A percentile compares a stretch with the other conserved stretches of the same genome.
These are phyloP conservation scores for Parasitella parasitica DNA, from an alignment of 371 early-diverging fungal species.

Conservation along the genomic window DNA sequence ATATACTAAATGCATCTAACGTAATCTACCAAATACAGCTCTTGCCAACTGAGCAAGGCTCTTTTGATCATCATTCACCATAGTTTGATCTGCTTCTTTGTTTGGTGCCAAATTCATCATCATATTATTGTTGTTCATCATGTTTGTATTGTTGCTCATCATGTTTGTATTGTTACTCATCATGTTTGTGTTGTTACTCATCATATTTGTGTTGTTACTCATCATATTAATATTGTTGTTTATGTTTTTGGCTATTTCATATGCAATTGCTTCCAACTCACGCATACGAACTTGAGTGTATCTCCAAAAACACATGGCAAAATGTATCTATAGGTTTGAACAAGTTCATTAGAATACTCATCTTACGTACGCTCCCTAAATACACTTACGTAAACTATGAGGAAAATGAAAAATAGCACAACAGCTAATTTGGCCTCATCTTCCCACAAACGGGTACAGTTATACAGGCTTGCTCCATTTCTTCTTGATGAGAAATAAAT, in stretches of 20 bases:
- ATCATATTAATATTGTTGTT: too few species aligned
- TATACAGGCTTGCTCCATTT: slow-evolving; percentile 5
- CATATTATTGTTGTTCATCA: neutral
- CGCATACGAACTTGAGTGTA: slow-evolving; percentile 9
- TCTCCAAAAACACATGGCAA: slow-evolving; percentile 19
- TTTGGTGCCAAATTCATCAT: slow-evolving; percentile 20
- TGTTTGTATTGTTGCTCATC: neutral
- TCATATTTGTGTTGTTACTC: neutral
- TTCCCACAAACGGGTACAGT: slow-evolving; percentile 27
- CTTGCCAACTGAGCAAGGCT: slow-evolving; percentile 26
- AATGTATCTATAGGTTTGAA: slow-evolving; percentile 6
- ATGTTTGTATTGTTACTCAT: neutral
- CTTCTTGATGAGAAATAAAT: slow-evolving; percentile 5
- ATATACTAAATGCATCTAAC: neutral
- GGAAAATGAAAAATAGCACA: slow-evolving; percentile 16
- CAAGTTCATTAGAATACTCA: neutral
- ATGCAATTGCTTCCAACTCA: neutral
- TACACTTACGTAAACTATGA: slow-evolving; percentile 20
- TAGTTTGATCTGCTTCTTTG: neutral
- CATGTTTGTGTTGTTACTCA: neutral
- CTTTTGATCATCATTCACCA: slow-evolving; percentile 14
- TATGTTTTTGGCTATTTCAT: neutral
- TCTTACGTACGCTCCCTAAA: too few species aligned
- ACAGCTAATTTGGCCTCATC: slow-evolving; percentile 24
- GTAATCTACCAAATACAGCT: slow-evolving; percentile 2